Evolutionary conservation across 2,329 filamentous ascomycete genomes (phyloP), one percentile per base, ranked within the genome.

Genomic region (Calonectria hongkongensis): DNA sequence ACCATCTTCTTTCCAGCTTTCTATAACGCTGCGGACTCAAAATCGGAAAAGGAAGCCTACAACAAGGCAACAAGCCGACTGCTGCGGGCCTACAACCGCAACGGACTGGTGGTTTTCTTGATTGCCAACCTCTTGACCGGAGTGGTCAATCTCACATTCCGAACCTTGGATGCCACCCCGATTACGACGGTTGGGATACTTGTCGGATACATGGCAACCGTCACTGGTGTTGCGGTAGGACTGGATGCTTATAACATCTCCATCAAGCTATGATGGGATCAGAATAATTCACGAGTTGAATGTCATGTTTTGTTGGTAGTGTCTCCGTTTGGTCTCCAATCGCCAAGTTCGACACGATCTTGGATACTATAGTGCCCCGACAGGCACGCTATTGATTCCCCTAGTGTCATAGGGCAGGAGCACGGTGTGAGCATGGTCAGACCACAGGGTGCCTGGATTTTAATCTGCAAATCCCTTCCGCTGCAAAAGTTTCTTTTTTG

Each of bases 61-160:
- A 86, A 89, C 56, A 87, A 89, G 56, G 93, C 95, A 4, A 98
- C 95, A 3, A 98, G 95, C 81, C 90, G 87, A 45, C 89, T 98
- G n/a, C 86, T 98, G 74, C 88, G 92, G 56, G 94, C 95, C 0
- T 97, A 94, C 82, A 99, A 99, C 82, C 90, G 94, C 67, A 98
- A 98, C 79, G 96, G 97, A 0, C 86, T 99, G 58, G 92, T 91
- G 0, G 84, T 98, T 0, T 99, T 99, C 81, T 84, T 99, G 71
- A 81, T 96, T 45, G 96, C 97, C 2, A 99, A 99, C 81, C 84
- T 99, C 58, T 84, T 98, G 74, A 99, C 97, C 0, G 97, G 97
- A 0, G 81, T 95, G 18, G 93, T 98, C 67, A 99, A 99, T 82
- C 88, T 99, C 88, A 94, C 92, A 4, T 84, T 98, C 68, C 92